Evolutionary conservation across 805 yeast species (phyloP).

Genomic region (Ogataea nitratoaversa): DNA sequence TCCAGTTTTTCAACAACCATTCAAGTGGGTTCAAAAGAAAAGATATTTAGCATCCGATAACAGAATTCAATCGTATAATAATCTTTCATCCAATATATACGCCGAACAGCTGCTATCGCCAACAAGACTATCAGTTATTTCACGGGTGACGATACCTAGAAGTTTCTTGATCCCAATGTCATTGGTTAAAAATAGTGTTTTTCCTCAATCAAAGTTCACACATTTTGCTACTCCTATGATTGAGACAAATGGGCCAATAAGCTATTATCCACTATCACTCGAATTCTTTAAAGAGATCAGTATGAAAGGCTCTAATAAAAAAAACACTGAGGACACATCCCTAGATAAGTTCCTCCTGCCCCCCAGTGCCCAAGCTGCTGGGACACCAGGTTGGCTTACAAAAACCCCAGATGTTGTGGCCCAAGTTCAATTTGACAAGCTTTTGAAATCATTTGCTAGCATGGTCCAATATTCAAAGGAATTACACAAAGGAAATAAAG

Average conservation of each 20-base stretch:
- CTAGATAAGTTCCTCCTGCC: not conserved
- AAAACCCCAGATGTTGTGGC: constrained; percentile 8
- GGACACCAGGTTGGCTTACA: constrained; percentile 8
- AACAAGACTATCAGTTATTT: constrained; percentile 1
- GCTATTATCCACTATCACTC: not conserved
- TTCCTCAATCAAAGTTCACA: constrained; percentile 4
- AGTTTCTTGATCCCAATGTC: constrained; percentile 34
- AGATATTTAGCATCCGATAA: constrained; percentile 8
- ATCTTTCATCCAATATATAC: constrained; percentile 32
- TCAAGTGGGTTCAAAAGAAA: constrained; percentile 20
- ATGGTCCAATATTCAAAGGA: not conserved
- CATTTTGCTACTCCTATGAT: constrained; percentile 14
- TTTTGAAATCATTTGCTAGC: constrained; percentile 3
- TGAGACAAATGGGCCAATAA: not conserved
- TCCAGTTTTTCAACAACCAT: constrained; percentile 23
- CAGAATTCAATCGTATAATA: constrained; percentile 19
- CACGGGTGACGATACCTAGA: constrained; percentile 41
- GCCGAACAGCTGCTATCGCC: constrained; percentile 40
- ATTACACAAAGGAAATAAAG: not conserved
- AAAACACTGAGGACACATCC: not conserved
- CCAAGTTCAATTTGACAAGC: constrained; percentile 4
- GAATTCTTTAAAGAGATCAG: not conserved
- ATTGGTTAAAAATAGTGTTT: constrained; percentile 12
- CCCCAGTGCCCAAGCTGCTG: not conserved
- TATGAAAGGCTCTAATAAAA: not conserved